Conservation (phyloP, 257 asterid genomes). For the Nicotiana obtusifolia region DNA sequence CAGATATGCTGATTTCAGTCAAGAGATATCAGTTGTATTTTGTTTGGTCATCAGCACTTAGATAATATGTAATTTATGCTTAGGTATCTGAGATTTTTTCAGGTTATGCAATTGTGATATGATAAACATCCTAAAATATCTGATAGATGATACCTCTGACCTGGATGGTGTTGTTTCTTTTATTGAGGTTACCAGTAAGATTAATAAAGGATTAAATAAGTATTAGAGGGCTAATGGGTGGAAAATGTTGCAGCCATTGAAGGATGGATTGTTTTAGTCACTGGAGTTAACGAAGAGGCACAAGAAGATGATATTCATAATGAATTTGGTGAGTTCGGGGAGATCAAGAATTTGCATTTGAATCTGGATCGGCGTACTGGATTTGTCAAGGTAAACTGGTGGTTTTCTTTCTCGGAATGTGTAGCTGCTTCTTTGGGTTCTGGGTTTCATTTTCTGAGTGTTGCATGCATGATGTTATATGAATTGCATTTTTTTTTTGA, state of each 20-base stretch:
- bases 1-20: neutral
- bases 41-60: neutral
- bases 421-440: neutral
- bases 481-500: neutral
- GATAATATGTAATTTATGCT: neutral
- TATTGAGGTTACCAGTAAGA: neutral
- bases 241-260: conserved; percentile 70
- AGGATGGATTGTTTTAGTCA: conserved; percentile 96
- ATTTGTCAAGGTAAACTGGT: conserved; percentile 69
- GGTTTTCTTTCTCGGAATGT: neutral
- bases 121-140: neutral
- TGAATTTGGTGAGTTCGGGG: conserved; percentile 84
- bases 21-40: neutral
- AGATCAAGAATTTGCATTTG: conserved; percentile 87
- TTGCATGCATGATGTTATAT: neutral
- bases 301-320: conserved; percentile 86
- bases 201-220: neutral
- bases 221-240: conserved; percentile 17
- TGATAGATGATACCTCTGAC: neutral
- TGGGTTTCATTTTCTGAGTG: neutral
- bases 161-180: neutral
- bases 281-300: conserved; percentile 97
- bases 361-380: conserved; percentile 99
- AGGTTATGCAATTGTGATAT: neutral
- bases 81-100: neutral